These are phyloP conservation scores for Skeletonema costatum DNA, from an alignment of 108 stramenopile species.

Conservation along the genomic window DNA sequence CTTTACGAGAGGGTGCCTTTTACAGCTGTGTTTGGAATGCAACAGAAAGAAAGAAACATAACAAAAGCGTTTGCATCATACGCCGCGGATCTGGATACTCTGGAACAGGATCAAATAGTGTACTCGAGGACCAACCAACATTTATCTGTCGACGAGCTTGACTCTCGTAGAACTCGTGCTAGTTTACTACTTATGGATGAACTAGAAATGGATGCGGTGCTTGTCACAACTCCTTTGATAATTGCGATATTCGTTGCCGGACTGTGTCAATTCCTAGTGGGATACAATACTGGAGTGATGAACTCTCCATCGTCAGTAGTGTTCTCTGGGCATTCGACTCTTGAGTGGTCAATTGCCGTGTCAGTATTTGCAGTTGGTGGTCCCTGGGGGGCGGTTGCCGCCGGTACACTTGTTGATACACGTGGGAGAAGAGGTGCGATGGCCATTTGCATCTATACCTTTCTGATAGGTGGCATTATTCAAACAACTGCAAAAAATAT, in stretches of 20 bases:
- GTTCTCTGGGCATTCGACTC: constrained; percentile 82
- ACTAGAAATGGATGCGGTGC: constrained; percentile 76
- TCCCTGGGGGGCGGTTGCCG: constrained; percentile 72
- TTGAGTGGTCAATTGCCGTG: constrained; percentile 83
- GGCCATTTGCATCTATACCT: constrained; percentile 69
- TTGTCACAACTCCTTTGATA: constrained; percentile 83
- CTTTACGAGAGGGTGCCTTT: constrained; percentile 84
- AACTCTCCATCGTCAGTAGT: constrained; percentile 82
- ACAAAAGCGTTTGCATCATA: constrained; percentile 72
- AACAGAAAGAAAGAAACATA: constrained; percentile 65
- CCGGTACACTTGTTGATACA: constrained; percentile 64
- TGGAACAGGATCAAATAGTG: constrained; percentile 47
- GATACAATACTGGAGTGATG: constrained; percentile 86
- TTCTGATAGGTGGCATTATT: constrained; percentile 73
- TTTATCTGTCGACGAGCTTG: constrained; percentile 50
- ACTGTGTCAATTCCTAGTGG: constrained; percentile 48
- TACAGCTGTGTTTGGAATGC: constrained; percentile 82
- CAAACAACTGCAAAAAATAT: constrained; percentile 77
- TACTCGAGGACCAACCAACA: constrained; percentile 30
- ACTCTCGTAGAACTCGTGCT: constrained; percentile 52
- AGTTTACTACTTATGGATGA: constrained; percentile 84
- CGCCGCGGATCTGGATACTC: constrained; percentile 81
- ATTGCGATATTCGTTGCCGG: constrained; percentile 70
- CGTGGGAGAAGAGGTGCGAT: constrained; percentile 80
- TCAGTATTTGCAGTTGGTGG: constrained; percentile 83